Conservation (phyloP, 2,329 filamentous ascomycete species). For the Colletotrichum sp. region DNA sequence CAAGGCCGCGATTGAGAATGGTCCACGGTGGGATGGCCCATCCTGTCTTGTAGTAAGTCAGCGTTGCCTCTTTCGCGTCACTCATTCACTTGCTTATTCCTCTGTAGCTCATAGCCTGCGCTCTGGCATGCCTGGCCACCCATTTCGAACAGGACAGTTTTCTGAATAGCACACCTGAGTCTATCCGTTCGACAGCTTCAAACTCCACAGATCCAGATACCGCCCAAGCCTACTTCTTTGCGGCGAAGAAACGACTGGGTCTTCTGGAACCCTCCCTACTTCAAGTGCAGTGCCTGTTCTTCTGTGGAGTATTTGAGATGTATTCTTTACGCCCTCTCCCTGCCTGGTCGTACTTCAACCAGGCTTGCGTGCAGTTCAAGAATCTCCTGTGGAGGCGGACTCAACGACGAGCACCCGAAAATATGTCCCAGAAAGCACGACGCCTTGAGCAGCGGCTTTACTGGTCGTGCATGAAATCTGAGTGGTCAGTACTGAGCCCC, state of each 20-base stretch:
- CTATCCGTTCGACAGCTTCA: not conserved
- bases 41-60: constrained; percentile 34
- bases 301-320: constrained; percentile 37
- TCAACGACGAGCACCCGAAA: not conserved
- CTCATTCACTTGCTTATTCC: not conserved
- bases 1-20: constrained; percentile 26
- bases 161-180: not conserved
- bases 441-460: constrained; percentile 32
- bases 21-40: constrained; percentile 30
- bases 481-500: constrained; percentile 24
- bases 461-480: constrained; percentile 38
- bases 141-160: constrained; percentile 21
- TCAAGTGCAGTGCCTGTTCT: constrained; percentile 33
- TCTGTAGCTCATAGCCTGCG: constrained; percentile 33
- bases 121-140: constrained; percentile 30
- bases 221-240: constrained; percentile 28
- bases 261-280: constrained; percentile 30
- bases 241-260: constrained; percentile 33
- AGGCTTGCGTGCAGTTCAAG: constrained; percentile 29
- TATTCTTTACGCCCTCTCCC: constrained; percentile 33
- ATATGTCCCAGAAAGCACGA: not conserved
- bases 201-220: not conserved
- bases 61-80: no score
- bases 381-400: constrained; percentile 17
- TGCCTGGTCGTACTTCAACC: constrained; percentile 34